Percentiles rank a stretch among this genome's conserved stretches.
These are phyloP conservation scores for Aspergillus heteromorphus DNA, from an alignment of 495 filamentous ascomycete species.

Conservation along the genomic window DNA sequence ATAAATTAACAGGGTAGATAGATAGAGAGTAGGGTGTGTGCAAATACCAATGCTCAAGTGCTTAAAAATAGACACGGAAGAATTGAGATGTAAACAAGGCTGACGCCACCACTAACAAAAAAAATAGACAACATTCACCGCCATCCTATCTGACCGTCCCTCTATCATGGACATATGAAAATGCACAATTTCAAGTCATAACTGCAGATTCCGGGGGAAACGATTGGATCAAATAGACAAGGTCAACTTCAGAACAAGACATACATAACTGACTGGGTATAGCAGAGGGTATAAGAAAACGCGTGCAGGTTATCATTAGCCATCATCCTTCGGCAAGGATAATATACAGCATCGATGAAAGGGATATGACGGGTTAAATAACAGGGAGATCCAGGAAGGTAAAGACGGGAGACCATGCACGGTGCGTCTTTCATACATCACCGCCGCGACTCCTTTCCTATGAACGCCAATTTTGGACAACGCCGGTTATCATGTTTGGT, in stretches of 20 bases:
- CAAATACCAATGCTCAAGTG: background rate
- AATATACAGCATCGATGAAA: constrained; percentile 24
- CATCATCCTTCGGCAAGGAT: constrained; percentile 21
- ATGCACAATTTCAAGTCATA: constrained; percentile 12
- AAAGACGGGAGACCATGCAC: too few species aligned
- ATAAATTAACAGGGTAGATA: background rate
- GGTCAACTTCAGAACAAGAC: constrained; percentile 14
- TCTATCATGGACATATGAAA: constrained; percentile 19
- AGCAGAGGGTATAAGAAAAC: constrained; percentile 44
- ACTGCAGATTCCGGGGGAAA: constrained; percentile 3
- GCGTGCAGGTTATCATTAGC: constrained; percentile 36
- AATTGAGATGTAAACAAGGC: background rate
- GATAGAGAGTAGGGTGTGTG: background rate
- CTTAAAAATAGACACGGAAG: constrained; percentile 1
- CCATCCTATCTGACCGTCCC: constrained; percentile 14
- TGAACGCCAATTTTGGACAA: constrained; percentile 29
- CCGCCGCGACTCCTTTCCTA: constrained; percentile 7
- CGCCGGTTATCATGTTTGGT: constrained; percentile 15
- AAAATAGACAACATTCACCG: constrained; percentile 3
- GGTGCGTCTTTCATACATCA: background rate
- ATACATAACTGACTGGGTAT: constrained; percentile 25
- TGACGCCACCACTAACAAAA: background rate
- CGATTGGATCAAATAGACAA: constrained; percentile 13
- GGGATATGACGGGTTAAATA: constrained; percentile 24
- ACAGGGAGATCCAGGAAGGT: too few species aligned